phyloP scores from a whole-genome alignment of 2,329 filamentous ascomycete species.

The Fusarium staphyleae region DNA sequence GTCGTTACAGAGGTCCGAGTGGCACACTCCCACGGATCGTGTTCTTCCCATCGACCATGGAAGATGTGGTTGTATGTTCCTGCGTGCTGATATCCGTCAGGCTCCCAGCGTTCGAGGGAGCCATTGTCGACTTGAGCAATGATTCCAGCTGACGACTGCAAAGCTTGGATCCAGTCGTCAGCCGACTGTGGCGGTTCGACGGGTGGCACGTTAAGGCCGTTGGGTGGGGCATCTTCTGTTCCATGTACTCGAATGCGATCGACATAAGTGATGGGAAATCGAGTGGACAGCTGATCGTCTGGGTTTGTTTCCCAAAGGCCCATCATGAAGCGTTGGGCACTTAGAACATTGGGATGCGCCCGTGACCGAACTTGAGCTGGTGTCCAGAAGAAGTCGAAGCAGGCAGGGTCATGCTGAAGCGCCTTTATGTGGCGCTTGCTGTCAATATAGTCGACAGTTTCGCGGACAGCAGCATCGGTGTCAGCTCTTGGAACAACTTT shows the following conservation, averaged over 20 bases:
- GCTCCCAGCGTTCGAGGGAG: constrained; percentile 75
- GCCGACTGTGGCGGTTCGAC: constrained; percentile 44
- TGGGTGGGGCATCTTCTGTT: constrained; percentile 45
- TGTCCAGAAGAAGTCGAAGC: constrained; percentile 78
- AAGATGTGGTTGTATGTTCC: constrained; percentile 64
- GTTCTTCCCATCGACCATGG: constrained; percentile 61
- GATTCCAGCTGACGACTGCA: constrained; percentile 55
- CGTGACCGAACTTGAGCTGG: constrained; percentile 73
- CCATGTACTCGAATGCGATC: constrained; percentile 73
- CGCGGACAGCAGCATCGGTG: constrained; percentile 64
- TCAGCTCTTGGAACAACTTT: constrained; percentile 66
- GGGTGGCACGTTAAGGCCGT: constrained; percentile 30
- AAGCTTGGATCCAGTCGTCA: constrained; percentile 50
- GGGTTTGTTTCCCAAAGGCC: constrained; percentile 66
- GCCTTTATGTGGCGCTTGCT: constrained; percentile 41
- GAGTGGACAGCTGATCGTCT: constrained; percentile 64
- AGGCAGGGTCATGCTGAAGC: constrained; percentile 62
- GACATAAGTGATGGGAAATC: constrained; percentile 71
- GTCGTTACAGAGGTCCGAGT: constrained; percentile 60
- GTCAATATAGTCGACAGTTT: constrained; percentile 63
- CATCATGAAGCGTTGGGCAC: constrained; percentile 71
- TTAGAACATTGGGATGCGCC: constrained; percentile 68
- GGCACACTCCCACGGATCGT: constrained; percentile 63
- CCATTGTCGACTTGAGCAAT: constrained; percentile 76
- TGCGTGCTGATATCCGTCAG: constrained; percentile 68